Percentiles rank a stretch among this genome's conserved stretches.
phyloP scores from a whole-genome alignment of 805 yeast genomes.

The Myxozyma melibiosi region DNA sequence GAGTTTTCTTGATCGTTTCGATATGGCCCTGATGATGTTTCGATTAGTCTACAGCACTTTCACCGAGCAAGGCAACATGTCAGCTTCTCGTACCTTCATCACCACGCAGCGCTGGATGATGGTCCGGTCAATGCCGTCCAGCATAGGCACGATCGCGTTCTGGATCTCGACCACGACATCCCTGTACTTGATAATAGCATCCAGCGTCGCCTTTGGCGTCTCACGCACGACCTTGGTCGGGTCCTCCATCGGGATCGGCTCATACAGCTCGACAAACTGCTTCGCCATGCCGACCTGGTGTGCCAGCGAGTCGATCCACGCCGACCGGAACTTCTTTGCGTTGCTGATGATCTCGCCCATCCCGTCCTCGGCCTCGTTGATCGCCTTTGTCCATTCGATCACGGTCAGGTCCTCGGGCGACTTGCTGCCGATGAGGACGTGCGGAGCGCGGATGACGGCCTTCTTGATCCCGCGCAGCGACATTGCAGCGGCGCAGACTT shows the following conservation, averaged over 20 bases:
- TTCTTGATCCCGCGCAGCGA: slow-evolving; percentile 43
- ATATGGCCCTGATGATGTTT: slow-evolving; percentile 31
- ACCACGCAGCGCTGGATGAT: slow-evolving; percentile 34
- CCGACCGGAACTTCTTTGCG: slow-evolving; percentile 33
- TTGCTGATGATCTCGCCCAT: slow-evolving; percentile 36
- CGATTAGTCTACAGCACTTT: not conserved
- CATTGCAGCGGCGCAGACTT: slow-evolving; percentile 21
- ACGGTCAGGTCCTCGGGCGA: slow-evolving; percentile 42
- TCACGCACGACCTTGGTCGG: slow-evolving; percentile 38
- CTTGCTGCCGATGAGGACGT: slow-evolving; percentile 42
- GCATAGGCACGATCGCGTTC: slow-evolving; percentile 35
- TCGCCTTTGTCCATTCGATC: slow-evolving; percentile 43
- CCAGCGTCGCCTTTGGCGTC: slow-evolving; percentile 38
- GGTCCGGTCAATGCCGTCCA: slow-evolving; percentile 34
- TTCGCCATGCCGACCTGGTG: slow-evolving; percentile 33
- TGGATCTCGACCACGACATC: slow-evolving; percentile 34
- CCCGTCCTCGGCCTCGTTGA: slow-evolving; percentile 41
- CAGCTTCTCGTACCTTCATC: slow-evolving; percentile 30
- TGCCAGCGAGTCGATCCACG: slow-evolving; percentile 36
- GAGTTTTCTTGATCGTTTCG: slow-evolving; percentile 39
- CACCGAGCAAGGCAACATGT: not conserved
- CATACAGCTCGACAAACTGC: slow-evolving; percentile 34
- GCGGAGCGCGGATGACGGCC: slow-evolving; percentile 44
- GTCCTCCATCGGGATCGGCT: slow-evolving; percentile 39
- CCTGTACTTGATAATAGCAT: slow-evolving; percentile 37